Conservation (phyloP, 2,329 filamentous ascomycete species). For the Fusarium tupiense region DNA sequence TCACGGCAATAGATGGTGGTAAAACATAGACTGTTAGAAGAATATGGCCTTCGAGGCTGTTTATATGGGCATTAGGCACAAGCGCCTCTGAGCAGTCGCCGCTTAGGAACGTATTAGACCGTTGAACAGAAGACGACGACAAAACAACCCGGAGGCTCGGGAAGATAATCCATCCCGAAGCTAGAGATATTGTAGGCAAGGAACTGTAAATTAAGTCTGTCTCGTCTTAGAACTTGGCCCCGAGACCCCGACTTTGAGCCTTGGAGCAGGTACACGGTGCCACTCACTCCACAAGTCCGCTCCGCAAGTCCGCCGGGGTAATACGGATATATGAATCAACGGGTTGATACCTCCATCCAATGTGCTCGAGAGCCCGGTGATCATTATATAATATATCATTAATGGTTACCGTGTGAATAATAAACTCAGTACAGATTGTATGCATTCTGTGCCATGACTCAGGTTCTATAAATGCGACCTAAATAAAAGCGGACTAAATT, state of each 20-base stretch:
- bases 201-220: rapidly evolving
- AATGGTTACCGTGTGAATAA: rapidly evolving
- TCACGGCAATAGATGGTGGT: rapidly evolving
- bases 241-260: rapidly evolving
- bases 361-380: too few species aligned
- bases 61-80: not conserved
- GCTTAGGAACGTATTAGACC: not conserved
- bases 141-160: not conserved
- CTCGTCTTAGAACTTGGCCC: rapidly evolving
- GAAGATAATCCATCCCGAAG: rapidly evolving
- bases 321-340: rapidly evolving
- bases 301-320: not conserved
- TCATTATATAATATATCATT: rapidly evolving
- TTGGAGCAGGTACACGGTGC: not conserved
- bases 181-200: rapidly evolving
- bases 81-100: rapidly evolving
- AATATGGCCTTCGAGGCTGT: rapidly evolving
- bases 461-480: not conserved
- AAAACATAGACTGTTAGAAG: rapidly evolving
- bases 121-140: not conserved
- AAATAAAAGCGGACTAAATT: not conserved
- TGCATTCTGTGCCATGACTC: not conserved
- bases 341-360: rapidly evolving
- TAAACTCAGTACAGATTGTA: not conserved
- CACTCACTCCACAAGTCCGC: not conserved